phyloP scores from a whole-genome alignment of 2,329 filamentous ascomycete genomes.

The Myriosclerotinia curreyana region DNA sequence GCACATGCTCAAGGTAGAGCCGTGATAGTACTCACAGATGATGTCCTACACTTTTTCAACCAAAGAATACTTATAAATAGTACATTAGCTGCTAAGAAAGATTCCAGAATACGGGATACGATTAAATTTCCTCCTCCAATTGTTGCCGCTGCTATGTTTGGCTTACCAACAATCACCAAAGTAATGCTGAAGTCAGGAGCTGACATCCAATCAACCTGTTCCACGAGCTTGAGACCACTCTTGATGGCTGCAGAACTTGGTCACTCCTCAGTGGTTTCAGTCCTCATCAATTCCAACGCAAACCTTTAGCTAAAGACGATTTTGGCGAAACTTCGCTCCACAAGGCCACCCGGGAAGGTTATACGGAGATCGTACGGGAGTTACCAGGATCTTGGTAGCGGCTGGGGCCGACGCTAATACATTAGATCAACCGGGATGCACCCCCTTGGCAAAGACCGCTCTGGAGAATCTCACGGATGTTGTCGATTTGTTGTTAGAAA shows the following conservation, averaged over 20 bases:
- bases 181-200: not conserved
- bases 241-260: slow-evolving; percentile 9
- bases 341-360: not conserved
- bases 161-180: not conserved
- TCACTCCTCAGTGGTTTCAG: not conserved
- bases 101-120: not conserved
- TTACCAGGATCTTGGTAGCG: not conserved
- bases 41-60: slow-evolving; percentile 8
- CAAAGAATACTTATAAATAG: not conserved
- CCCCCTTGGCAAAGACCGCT: not conserved
- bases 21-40: not conserved
- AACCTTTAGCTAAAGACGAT: slow-evolving; percentile 9
- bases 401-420: slow-evolving; percentile 3
- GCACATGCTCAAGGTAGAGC: slow-evolving; percentile 31
- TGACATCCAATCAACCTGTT: not conserved
- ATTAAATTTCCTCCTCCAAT: not conserved
- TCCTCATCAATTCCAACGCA: not conserved
- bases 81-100: not conserved
- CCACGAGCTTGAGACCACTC: slow-evolving; percentile 5
- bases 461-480: not conserved
- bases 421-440: not conserved
- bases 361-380: slow-evolving; percentile 1
- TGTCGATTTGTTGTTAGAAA: not conserved
- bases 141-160: slow-evolving; percentile 2
- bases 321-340: slow-evolving; percentile 5